Evolutionary conservation across 768 basidiomycete species (phyloP).

Genomic region (Russula brevipes): DNA sequence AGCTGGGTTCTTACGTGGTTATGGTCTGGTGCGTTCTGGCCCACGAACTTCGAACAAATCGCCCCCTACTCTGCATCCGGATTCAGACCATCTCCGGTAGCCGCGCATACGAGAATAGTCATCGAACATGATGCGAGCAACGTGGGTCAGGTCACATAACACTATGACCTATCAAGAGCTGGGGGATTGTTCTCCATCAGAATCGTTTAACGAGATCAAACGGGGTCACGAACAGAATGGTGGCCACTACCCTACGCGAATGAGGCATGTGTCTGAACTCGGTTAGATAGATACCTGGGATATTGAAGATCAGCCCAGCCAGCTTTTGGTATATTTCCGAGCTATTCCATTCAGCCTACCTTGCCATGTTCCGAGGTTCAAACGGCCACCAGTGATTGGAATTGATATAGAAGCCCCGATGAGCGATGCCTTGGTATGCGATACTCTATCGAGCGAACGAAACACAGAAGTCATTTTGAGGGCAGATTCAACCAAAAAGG

Average conservation of each 20-base stretch:
- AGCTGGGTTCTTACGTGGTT: background rate
- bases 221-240: slow-evolving; percentile 55
- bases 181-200: background rate
- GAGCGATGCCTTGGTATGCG: slow-evolving; percentile 86
- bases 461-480: background rate
- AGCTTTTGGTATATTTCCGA: too few species aligned
- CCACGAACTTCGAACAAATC: background rate
- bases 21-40: background rate
- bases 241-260: slow-evolving; percentile 68
- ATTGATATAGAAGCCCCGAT: slow-evolving; percentile 78
- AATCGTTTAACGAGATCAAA: background rate
- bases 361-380: slow-evolving; percentile 93
- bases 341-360: slow-evolving; percentile 39
- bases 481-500: background rate
- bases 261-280: slow-evolving; percentile 75
- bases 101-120: too few species aligned
- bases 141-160: too few species aligned
- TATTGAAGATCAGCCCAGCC: background rate
- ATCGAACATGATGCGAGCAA: background rate
- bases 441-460: slow-evolving; percentile 48
- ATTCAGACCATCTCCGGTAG: background rate
- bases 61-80: background rate
- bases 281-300: slow-evolving; percentile 73
- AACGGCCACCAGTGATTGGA: slow-evolving; percentile 71
- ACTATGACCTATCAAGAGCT: slow-evolving; percentile 8